These are phyloP conservation scores for Nicotiana obtusifolia DNA, from an alignment of 257 asterid species.

Conservation along the genomic window DNA sequence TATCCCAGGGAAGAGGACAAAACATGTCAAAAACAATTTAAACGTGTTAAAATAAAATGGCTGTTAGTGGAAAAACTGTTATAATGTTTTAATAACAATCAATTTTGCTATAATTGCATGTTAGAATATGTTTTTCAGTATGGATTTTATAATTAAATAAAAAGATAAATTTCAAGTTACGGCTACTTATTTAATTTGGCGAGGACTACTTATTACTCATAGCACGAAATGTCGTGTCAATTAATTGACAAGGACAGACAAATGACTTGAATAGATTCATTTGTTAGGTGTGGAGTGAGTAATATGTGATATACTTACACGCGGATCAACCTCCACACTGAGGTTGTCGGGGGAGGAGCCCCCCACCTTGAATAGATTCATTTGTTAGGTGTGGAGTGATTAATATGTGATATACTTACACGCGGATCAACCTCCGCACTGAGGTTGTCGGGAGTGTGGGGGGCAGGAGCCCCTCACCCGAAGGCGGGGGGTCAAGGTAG, in stretches of 20 bases:
- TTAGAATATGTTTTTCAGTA: neutral
- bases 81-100: neutral
- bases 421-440: no score
- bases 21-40: neutral
- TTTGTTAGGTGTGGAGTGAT: no score
- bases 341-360: no score
- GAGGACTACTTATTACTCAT: neutral
- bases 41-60: neutral
- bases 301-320: no score
- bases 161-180: neutral
- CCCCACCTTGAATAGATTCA: no score
- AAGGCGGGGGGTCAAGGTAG: no score
- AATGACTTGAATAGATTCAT: neutral
- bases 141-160: neutral
- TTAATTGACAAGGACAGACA: neutral
- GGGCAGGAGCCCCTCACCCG: no score
- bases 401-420: no score
- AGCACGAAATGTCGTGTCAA: neutral
- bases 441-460: no score
- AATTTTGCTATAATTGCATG: neutral
- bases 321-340: no score
- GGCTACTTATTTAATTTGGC: neutral
- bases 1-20: neutral
- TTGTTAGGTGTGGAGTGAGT: no score
- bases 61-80: neutral